Evolutionary conservation across 208 protist genomes (phyloP), one percentile per base, ranked within the genome.

Genomic region (Trypanosoma conorhini): DNA sequence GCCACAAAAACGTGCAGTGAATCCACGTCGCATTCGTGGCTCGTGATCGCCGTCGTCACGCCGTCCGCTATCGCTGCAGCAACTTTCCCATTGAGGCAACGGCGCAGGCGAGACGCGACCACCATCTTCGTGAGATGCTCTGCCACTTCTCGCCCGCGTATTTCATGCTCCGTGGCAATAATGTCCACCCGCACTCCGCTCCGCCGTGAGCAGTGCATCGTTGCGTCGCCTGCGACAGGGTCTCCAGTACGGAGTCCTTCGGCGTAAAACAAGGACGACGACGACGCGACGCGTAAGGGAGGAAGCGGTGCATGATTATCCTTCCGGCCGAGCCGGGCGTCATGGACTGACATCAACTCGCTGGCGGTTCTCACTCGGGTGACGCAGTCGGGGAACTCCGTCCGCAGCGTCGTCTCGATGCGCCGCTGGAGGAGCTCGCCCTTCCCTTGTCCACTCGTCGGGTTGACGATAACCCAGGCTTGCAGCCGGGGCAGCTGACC

Each of bases 391-490:
- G 38, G 0, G 46, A 73, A 74, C 17, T 61, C 50, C n/a, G 28
- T 67, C n/a, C 40, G 38, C 33, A 79, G 33, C 21, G 21, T 44
- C 46, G 67, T 79, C 26, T 67, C 26, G 38, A 79, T 57, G 28
- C 51, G 44, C 4, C 31, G 19, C 19, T 51, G 26, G 24, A 74
- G 13, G 15, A 40, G 42, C 26, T 67, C 57, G 12, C 77, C 81
- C n/a, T 66, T 72, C 1, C 85, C 85, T 4, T 72, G 57, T 3
- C 84, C 88, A 35, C 88, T 92, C 35, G 59, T 77, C 8, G 84
- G 81, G 62, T 94, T 91, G 38, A 70, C 82, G 46, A 94, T 79
- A 12, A 91, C 38, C 82, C 84, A 92, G 13, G 88, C 62, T 38
- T 73, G 55, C 31, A 71, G 40, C 28, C n/a, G 58, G 66, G 46